Percentiles rank a stretch among this genome's conserved stretches.
Conservation (phyloP, 352 stramenopile species). For the Phytophthora pluvialis region DNA sequence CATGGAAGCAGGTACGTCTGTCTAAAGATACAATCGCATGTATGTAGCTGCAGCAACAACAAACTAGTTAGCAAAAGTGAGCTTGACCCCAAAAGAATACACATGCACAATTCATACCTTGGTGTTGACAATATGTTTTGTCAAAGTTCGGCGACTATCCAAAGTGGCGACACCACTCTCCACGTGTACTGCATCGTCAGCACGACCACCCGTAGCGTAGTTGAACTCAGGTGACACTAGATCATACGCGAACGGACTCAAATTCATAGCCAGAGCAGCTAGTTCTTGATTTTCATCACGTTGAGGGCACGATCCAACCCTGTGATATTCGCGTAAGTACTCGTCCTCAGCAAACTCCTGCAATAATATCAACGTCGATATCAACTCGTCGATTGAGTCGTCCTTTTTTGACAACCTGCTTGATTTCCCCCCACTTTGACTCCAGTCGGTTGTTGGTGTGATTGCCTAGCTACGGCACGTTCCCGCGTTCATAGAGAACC, state of each 20-base stretch:
- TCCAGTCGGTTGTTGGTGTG: constrained; percentile 20
- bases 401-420: too few species aligned
- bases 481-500: constrained; percentile 3
- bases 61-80: background rate
- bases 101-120: too few species aligned
- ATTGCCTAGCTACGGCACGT: constrained; percentile 6
- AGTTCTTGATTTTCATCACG: too few species aligned
- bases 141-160: too few species aligned
- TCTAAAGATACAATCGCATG: background rate
- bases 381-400: background rate
- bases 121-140: too few species aligned
- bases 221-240: too few species aligned
- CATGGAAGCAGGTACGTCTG: background rate
- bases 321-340: constrained; percentile 1
- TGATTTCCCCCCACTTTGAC: constrained; percentile 2
- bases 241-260: too few species aligned
- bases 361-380: constrained; percentile 9
- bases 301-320: constrained; percentile 6
- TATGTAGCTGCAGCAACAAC: background rate
- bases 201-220: too few species aligned
- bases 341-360: constrained; percentile 13
- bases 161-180: too few species aligned
- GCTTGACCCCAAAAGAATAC: too few species aligned
- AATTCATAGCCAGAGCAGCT: too few species aligned
- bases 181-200: too few species aligned